Base-by-base conservation (phyloP, 164 flowering plant species). In the Nymphaea colorata region DNA sequence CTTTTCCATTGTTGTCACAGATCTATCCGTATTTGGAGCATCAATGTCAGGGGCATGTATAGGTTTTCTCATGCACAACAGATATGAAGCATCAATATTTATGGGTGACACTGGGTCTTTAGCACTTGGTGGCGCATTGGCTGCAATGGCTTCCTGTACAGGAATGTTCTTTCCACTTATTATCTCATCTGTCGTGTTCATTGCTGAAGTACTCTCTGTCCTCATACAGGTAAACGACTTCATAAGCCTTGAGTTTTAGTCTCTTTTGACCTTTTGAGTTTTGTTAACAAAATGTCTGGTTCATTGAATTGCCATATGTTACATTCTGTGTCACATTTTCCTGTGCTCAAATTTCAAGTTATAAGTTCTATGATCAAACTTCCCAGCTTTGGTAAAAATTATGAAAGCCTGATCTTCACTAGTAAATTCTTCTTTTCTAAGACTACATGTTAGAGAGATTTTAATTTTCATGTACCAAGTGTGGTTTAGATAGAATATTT, bases 21-120 rank as follows among this genome's bases (percentile, higher is more conserved):
- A 88, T 42, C 84, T 91, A 69, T 76, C 97, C 64, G 64, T 91
- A 63, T 93, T 93, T 81, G 97, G 98, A 62, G 84, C 93, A 73
- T 91, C 98, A 57, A 93, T 93, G 97, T 90, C 93, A 10, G 98
- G 98, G 64, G 90, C 97, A 60, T 91, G 98, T 78, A 74, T 87
- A 75, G 98, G 98, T 64, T 94, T 94, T 76, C 90, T 94, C 66
- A 59, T 82, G 78, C 97, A 91, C 73, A 91, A 94, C 70, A 83
- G 95, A 12, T 81, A 87, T 76, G 89, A 82, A 78, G 97, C 98
- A 69, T 91, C 98, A 66, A 82, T 91, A 55, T 85, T 82, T 70
- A 91, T 94, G 98, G 98, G 98, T 63, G 84, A 87, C 72, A 86
- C 88, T 14, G 98, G 97, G 70, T 84, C 96, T 44, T 71, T 94